Evolutionary conservation across 2,329 filamentous ascomycete genomes (phyloP), one percentile per base, ranked within the genome.

Genomic region (Arthrocladium fulminans): DNA sequence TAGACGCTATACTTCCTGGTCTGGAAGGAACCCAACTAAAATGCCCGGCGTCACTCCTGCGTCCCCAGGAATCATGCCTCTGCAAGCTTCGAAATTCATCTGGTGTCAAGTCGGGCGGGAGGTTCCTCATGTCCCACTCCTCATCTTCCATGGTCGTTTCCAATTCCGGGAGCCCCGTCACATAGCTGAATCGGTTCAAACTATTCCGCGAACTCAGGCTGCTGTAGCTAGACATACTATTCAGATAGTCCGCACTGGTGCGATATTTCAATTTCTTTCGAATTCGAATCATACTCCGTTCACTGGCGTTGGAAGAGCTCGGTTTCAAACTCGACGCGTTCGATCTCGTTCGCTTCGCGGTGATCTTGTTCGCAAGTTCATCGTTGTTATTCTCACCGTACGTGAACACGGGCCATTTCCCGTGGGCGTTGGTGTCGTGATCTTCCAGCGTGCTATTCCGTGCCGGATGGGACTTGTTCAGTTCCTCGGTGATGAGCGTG

Each of bases 151-250:
- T 13, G 17, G 35, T 32, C 3, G 44, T 37, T 22, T 47, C 44
- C n/a, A 47, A 23, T 19, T 47, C 44, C 19, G 44, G 44, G 10
- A 47, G 24, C 2, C 44, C 44, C n/a, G 44, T 47, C 12, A 47
- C 44, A 35, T 47, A 47, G 44, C 44, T 47, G 32, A 47, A 47
- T 23, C 44, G 19, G 17, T 44, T 47, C 44, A 47, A 27, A 24
- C 44, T 47, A 27, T 47, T 47, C n/a, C 44, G 19, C 2, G 44
- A 47, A 27, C 32, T 39, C 9, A 47, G 34, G n/a, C 19, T 25
- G 15, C 20, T 27, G 34, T 47, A 47, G 20, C 19, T 25, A n/a
- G 44, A 47, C 44, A 47, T 47, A 17, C 12, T 17, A 23, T 47
- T 47, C 13, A 47, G 34, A 24, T 38, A 38, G 22, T 47, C 44